A percentile compares a stretch with the other conserved stretches of the same genome.
These are phyloP conservation scores for Vigna angularis DNA, from an alignment of 306 rosid species.

Conservation along the genomic window DNA sequence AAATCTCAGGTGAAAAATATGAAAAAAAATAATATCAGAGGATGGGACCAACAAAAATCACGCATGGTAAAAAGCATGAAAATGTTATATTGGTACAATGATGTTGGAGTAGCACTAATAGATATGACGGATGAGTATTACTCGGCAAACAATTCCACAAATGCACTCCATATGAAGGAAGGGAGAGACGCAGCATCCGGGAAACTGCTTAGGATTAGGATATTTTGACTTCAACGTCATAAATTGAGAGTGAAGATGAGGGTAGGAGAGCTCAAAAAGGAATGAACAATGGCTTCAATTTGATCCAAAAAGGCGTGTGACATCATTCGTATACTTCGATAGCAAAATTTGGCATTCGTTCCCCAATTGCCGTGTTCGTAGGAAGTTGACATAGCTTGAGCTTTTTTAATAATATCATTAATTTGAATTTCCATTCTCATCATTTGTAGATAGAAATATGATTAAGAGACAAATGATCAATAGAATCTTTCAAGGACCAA, in stretches of 20 bases:
- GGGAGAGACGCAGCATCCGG: neutral
- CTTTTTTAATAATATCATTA: neutral
- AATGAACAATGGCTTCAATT: neutral
- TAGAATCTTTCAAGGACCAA: slow-evolving; percentile 5
- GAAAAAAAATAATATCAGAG: neutral
- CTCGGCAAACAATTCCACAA: slow-evolving; percentile 8
- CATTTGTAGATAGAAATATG: neutral
- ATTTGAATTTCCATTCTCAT: neutral
- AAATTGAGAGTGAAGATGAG: neutral
- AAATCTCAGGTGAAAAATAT: neutral
- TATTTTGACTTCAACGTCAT: slow-evolving; percentile 1
- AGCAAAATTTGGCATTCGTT: neutral
- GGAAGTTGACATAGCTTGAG: slow-evolving; percentile 6
- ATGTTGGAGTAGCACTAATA: neutral
- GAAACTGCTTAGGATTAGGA: slow-evolving; percentile 18
- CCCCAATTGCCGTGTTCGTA: neutral
- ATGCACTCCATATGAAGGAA: neutral
- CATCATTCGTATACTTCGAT: neutral
- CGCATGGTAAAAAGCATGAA: neutral
- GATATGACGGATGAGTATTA: neutral
- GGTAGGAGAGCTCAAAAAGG: neutral
- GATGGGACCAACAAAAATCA: neutral
- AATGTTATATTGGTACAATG: neutral
- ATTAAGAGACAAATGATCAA: slow-evolving; percentile 2
- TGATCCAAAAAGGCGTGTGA: neutral